Evolutionary conservation across 371 early-diverging fungal species (phyloP).

Genomic region (Mortierella polycephala): DNA sequence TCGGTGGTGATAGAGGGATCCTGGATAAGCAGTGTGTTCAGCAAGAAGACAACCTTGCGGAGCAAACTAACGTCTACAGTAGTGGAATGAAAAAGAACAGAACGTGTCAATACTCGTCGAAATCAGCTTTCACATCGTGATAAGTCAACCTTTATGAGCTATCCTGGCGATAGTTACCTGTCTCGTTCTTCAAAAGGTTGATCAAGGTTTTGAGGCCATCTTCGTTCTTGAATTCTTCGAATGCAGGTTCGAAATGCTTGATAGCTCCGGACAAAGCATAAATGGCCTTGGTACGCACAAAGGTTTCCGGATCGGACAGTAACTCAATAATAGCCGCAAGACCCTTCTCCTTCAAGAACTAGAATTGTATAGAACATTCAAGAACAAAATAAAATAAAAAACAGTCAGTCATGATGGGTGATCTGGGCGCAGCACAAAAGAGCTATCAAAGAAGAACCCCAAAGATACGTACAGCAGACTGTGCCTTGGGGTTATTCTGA

Average conservation of each 20-base stretch:
- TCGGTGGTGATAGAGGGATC: slow-evolving; percentile 56
- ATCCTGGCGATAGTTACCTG: slow-evolving; percentile 45
- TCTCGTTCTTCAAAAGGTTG: slow-evolving; percentile 57
- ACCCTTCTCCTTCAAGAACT: slow-evolving; percentile 75
- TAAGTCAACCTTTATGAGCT: neutral
- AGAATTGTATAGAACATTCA: slow-evolving; percentile 13
- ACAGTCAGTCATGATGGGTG: slow-evolving; percentile 15
- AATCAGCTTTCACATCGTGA: too few species aligned
- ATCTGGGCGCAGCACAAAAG: neutral
- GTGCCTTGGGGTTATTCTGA: slow-evolving; percentile 92
- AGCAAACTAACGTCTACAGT: slow-evolving; percentile 57
- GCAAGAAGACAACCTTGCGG: slow-evolving; percentile 73
- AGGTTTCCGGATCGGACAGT: slow-evolving; percentile 63
- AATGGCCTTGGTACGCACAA: slow-evolving; percentile 78
- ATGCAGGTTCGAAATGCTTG: slow-evolving; percentile 72
- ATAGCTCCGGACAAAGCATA: slow-evolving; percentile 85
- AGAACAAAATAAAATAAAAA: slow-evolving; percentile 13
- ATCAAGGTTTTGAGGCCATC: slow-evolving; percentile 66
- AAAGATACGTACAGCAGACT: slow-evolving; percentile 67
- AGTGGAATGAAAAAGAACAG: neutral
- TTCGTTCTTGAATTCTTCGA: slow-evolving; percentile 65
- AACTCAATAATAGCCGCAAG: slow-evolving; percentile 65
- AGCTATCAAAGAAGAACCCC: neutral
- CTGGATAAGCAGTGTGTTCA: slow-evolving; percentile 70
- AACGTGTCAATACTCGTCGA: too few species aligned